Evolutionary conservation across 441 rosid species (phyloP).

Genomic region (Lagerstroemia fauriei): DNA sequence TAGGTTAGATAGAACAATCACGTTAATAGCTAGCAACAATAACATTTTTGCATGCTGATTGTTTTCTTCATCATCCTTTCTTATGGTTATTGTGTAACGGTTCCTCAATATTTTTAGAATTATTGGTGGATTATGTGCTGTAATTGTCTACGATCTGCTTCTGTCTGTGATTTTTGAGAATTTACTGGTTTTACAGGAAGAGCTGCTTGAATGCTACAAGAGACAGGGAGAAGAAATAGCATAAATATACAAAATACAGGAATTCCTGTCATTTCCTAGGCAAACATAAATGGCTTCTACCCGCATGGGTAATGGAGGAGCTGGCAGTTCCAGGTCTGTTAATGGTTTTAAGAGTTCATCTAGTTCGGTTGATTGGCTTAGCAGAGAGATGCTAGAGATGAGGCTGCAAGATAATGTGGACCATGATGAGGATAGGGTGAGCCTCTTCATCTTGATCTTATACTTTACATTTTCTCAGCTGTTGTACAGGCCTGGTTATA

Average conservation of each 20-base stretch:
- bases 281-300: conserved; percentile 67
- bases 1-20: background rate
- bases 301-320: conserved; percentile 84
- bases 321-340: conserved; percentile 85
- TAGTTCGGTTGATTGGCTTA: conserved; percentile 90
- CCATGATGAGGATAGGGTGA: conserved; percentile 79
- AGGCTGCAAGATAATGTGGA: conserved; percentile 77
- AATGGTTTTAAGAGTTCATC: conserved; percentile 81
- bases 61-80: background rate
- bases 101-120: background rate
- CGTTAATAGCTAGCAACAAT: background rate
- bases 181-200: conserved; percentile 40
- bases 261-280: conserved; percentile 25
- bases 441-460: conserved; percentile 26
- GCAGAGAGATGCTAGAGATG: conserved; percentile 90
- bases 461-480: background rate
- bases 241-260: conserved; percentile 43
- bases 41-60: background rate
- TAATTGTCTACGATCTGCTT: background rate
- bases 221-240: conserved; percentile 34
- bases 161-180: background rate
- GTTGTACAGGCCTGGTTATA: background rate
- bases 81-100: background rate
- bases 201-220: conserved; percentile 44
- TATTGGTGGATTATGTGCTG: background rate